These are phyloP conservation scores for Lipomyces spencermartinsiae DNA, from an alignment of 805 yeast genomes.

Conservation along the genomic window DNA sequence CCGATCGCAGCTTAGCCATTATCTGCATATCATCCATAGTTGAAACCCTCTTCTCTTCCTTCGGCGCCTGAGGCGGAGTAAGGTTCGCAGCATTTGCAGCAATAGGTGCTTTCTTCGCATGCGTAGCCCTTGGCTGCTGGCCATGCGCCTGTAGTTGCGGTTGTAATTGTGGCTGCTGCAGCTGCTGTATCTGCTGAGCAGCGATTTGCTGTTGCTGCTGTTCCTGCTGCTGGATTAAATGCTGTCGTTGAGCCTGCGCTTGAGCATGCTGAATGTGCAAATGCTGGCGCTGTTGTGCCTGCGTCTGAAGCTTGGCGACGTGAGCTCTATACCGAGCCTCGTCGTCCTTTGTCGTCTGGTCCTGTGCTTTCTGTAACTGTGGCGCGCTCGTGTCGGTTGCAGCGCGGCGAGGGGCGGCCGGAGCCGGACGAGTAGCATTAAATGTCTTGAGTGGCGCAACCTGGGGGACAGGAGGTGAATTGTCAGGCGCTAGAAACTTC, in stretches of 20 bases:
- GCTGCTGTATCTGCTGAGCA: constrained; percentile 33
- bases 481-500: background rate
- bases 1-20: constrained; percentile 69
- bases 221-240: constrained; percentile 28
- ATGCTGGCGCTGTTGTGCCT: constrained; percentile 33
- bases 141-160: constrained; percentile 38
- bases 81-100: constrained; percentile 33
- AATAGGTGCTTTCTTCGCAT: constrained; percentile 40
- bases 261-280: constrained; percentile 32
- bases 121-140: constrained; percentile 52
- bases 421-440: constrained; percentile 35
- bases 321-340: constrained; percentile 36
- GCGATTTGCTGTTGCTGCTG: constrained; percentile 35
- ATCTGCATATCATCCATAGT: constrained; percentile 72
- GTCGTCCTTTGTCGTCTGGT: constrained; percentile 32
- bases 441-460: constrained; percentile 29
- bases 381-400: constrained; percentile 6
- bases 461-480: background rate
- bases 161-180: constrained; percentile 32
- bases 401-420: constrained; percentile 31
- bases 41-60: constrained; percentile 47
- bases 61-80: background rate
- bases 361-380: background rate
- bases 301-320: constrained; percentile 38
- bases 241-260: constrained; percentile 26